Evolutionary conservation across 257 asterid genomes (phyloP).

Genomic region (Nicotiana benthamiana): DNA sequence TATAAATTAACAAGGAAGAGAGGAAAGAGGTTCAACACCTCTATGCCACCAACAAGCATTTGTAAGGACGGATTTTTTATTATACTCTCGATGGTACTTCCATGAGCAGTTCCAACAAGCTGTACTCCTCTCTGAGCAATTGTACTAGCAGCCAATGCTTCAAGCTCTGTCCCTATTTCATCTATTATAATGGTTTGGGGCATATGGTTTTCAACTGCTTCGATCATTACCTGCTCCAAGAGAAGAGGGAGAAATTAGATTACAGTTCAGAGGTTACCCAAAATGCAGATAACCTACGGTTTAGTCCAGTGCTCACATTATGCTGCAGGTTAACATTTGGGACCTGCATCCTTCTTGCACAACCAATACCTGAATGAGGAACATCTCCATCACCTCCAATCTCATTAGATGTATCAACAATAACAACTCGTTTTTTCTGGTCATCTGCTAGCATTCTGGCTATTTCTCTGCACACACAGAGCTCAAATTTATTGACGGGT

Average conservation of each 20-base stretch:
- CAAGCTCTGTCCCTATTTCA: constrained; percentile 96
- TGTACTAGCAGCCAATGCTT: constrained; percentile 94
- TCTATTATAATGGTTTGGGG: constrained; percentile 90
- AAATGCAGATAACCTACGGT: neutral
- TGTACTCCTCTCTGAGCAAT: constrained; percentile 99
- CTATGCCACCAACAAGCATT: constrained; percentile 95
- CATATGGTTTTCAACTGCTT: constrained; percentile 99
- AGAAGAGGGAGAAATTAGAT: neutral
- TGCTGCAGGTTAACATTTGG: constrained; percentile 95
- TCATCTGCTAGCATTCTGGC: constrained; percentile 94
- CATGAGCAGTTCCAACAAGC: constrained; percentile 98
- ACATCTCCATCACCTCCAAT: constrained; percentile 98
- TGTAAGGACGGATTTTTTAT: constrained; percentile 87
- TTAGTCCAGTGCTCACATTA: constrained; percentile 44
- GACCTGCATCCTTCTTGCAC: constrained; percentile 98
- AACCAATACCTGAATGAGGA: constrained; percentile 97
- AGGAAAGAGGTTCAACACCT: constrained; percentile 38
- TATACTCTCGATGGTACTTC: constrained; percentile 82
- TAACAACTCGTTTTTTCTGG: constrained; percentile 81
- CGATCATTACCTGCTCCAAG: constrained; percentile 78
- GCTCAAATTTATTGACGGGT: neutral
- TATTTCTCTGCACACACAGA: constrained; percentile 55
- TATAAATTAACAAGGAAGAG: neutral
- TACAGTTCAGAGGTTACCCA: neutral
- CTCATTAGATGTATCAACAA: constrained; percentile 96